Evolutionary conservation across 352 stramenopile genomes (phyloP), one percentile per base, ranked within the genome.

Genomic region (Globisporangium canariense): DNA sequence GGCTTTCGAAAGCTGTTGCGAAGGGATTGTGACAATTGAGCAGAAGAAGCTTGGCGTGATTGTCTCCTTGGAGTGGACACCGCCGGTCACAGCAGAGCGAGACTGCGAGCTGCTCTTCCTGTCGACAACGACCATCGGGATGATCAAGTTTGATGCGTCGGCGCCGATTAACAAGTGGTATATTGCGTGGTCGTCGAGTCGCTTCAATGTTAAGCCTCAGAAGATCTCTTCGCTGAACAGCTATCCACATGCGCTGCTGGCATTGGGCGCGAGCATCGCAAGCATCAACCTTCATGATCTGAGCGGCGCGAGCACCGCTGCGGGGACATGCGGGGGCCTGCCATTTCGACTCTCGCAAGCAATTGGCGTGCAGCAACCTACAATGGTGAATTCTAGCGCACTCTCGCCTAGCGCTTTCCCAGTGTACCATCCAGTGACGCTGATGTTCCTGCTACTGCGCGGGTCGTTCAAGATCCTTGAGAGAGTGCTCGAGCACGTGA

Each of bases 371-470:
- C 51, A 20, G 22, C 45, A 43, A 25, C 4, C 2, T 0, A 4
- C 47, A 51, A 6, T 41, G 43, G 16, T 22, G 46, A 53, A 30
- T 73, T 54, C 28, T 74, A 68, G 40, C 51, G 49, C 20, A 66
- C 8, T 25, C 10, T 32, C 49, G 25, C 49, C 50, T 3, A 63
- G 40, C 11, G 46, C 62, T 20, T 67, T 83, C 41, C 66, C 74
- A 61, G 74, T 67, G 16, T 62, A 85, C 8, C 83, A 94, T 13
- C 88, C 88, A 1, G 69, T 91, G 49, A 82, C 71, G 14, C 32
- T 96, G 32, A 69, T 92, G 49, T 93, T 89, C 58, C 69, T 94
- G 38, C 76, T 96, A 4, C 72, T 77, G 52, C 66, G 81, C 43
- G 84, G 88, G 13, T 85, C 75, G 14, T 93, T 94, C 36, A 51